Evolutionary conservation across 208 protist genomes (phyloP), one percentile per base, ranked within the genome.

Genomic region (Leishmania gerbilli): DNA sequence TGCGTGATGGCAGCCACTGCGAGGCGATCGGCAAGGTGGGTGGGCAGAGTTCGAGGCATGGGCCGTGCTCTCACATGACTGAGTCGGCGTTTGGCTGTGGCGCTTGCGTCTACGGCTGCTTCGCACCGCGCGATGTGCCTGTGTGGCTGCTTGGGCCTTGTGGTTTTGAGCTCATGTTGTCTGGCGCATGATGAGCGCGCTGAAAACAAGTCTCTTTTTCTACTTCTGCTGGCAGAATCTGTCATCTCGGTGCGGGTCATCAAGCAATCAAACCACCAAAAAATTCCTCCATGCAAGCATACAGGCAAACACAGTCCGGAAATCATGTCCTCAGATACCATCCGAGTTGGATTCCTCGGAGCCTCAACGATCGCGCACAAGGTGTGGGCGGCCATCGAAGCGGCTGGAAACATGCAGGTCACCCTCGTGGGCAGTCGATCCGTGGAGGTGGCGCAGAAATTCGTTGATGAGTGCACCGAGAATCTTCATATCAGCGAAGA

Each of bases 291-390:
- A 11, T 40, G 13, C 9, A 8, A 40, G 3, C 34, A 72, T 31
- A 72, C 6, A 72, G 8, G 45, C 68, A 31, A 27, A n/a, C 15
- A 72, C 68, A 72, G 17, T 17, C 68, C 8, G 19, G 56, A 51
- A 74, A 58, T 13, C 37, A 87, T 84, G 84, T 68, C 84, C 21
- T 56, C 68, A 1, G 53, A n/a, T 15, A 47, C 65, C 40, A 79
- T 91, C 53, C 86, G 82, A 40, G 84, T 92, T 64, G 86, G 89
- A 27, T 84, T 92, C 42, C 78, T 92, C 34, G 89, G 84, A 37
- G 84, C 87, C 58, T 85, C 89, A 2, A 37, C 67, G 68, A 90
- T 90, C 40, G 86, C 86, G 2, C 79, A 82, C 67, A 90, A 92
- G 42, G 77, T 85, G 51, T 89, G 85, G 84, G 80, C 77, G 13